phyloP scores from a whole-genome alignment of 345 rosid genomes.

The Iberis pinnata region DNA sequence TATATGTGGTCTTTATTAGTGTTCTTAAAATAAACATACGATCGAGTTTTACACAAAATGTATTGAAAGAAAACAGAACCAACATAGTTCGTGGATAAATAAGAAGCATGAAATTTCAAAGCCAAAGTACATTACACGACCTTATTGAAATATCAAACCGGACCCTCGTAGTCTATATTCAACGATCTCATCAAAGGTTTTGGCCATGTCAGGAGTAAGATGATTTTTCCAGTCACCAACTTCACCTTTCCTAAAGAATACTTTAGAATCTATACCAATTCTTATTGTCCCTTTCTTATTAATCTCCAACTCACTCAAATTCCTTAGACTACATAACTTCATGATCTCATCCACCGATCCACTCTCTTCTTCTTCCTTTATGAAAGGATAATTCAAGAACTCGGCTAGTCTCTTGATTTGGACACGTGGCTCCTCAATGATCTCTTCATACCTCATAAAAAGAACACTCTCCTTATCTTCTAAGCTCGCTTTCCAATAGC shows the following conservation, averaged over 20 bases:
- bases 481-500: too few relatives aligned
- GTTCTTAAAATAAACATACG: too few relatives aligned
- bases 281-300: slow-evolving; percentile 27
- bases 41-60: too few relatives aligned
- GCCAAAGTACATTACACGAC: neutral
- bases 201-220: slow-evolving; percentile 39
- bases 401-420: slow-evolving; percentile 37
- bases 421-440: slow-evolving; percentile 28
- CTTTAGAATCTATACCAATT: slow-evolving; percentile 26
- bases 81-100: too few relatives aligned
- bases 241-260: slow-evolving; percentile 45
- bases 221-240: slow-evolving; percentile 47
- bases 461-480: too few relatives aligned
- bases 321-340: slow-evolving; percentile 48
- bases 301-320: too few relatives aligned
- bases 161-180: slow-evolving; percentile 29
- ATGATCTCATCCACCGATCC: slow-evolving; percentile 37
- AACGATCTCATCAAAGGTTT: slow-evolving; percentile 33
- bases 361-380: slow-evolving; percentile 33
- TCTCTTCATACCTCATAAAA: too few relatives aligned
- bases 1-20: too few relatives aligned
- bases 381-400: slow-evolving; percentile 44
- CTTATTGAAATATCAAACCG: slow-evolving; percentile 32
- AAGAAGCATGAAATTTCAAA: neutral
- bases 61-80: too few relatives aligned